Evolutionary conservation across 306 rosid genomes (phyloP).

Genomic region (Styphnolobium japonicum): DNA sequence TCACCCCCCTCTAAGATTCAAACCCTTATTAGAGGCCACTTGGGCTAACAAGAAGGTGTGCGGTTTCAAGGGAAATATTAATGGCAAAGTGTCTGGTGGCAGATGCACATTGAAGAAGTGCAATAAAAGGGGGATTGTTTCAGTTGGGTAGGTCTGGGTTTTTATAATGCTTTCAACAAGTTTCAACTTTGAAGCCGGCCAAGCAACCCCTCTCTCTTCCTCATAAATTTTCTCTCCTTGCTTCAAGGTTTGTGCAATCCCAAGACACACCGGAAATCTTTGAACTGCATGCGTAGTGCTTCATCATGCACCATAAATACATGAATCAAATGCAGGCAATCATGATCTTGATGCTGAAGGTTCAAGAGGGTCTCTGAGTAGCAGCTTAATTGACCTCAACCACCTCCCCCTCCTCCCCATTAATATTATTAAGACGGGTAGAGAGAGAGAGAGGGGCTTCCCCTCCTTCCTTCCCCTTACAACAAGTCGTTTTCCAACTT

Average conservation of each 20-base stretch:
- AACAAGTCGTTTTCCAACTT: constrained; percentile 24
- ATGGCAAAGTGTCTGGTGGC: constrained; percentile 61
- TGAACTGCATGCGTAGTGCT: background rate
- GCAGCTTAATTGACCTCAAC: constrained; percentile 53
- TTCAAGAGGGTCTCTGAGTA: constrained; percentile 26
- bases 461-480: background rate
- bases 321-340: constrained; percentile 69
- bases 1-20: too few relatives aligned
- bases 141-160: constrained; percentile 76
- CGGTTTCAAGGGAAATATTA: constrained; percentile 34
- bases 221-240: constrained; percentile 15
- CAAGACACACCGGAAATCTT: background rate
- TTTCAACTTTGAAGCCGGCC: constrained; percentile 19
- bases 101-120: constrained; percentile 70
- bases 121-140: constrained; percentile 52
- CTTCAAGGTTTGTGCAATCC: constrained; percentile 29
- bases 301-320: constrained; percentile 6
- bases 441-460: background rate
- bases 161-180: constrained; percentile 39
- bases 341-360: constrained; percentile 61
- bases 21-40: too few relatives aligned
- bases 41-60: constrained; percentile 9
- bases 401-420: constrained; percentile 52
- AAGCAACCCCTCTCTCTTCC: background rate
- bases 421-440: constrained; percentile 11